phyloP scores from a whole-genome alignment of 2,329 filamentous ascomycete species.

The Monascus ruber region DNA sequence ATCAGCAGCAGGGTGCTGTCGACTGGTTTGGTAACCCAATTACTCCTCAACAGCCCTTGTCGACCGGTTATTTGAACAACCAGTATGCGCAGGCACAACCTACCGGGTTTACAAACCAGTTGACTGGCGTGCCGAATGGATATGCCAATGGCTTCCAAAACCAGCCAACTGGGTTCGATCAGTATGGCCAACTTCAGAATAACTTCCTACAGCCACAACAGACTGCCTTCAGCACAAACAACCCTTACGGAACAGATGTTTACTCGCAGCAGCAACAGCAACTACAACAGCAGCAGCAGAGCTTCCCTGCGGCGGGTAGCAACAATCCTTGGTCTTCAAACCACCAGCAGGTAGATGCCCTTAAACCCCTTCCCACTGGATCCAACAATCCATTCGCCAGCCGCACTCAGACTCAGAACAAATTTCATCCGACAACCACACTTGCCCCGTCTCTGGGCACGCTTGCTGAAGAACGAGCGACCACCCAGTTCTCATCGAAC shows the following conservation, averaged over 20 bases:
- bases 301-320: conserved; percentile 61
- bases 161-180: conserved; percentile 61
- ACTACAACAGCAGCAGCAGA: conserved; percentile 37
- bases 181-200: conserved; percentile 31
- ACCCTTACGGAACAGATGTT: conserved; percentile 42
- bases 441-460: conserved; percentile 61
- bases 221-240: conserved; percentile 45
- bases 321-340: conserved; percentile 86
- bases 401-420: conserved; percentile 46
- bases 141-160: conserved; percentile 57
- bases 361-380: conserved; percentile 78
- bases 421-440: conserved; percentile 38
- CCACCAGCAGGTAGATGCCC: conserved; percentile 45
- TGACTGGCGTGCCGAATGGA: conserved; percentile 57
- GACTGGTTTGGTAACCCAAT: conserved; percentile 97
- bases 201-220: conserved; percentile 45
- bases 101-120: conserved; percentile 55
- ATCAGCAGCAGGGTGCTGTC: conserved; percentile 90
- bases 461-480: conserved; percentile 73
- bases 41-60: conserved; percentile 61
- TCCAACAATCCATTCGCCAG: conserved; percentile 96
- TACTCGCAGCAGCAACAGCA: conserved; percentile 40
- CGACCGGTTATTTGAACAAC: conserved; percentile 55
- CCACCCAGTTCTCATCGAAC: conserved; percentile 48
- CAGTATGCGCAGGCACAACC: conserved; percentile 66